phyloP scores from a whole-genome alignment of 2,329 filamentous ascomycete species.

The Zelopaecilomyces penicillatus region DNA sequence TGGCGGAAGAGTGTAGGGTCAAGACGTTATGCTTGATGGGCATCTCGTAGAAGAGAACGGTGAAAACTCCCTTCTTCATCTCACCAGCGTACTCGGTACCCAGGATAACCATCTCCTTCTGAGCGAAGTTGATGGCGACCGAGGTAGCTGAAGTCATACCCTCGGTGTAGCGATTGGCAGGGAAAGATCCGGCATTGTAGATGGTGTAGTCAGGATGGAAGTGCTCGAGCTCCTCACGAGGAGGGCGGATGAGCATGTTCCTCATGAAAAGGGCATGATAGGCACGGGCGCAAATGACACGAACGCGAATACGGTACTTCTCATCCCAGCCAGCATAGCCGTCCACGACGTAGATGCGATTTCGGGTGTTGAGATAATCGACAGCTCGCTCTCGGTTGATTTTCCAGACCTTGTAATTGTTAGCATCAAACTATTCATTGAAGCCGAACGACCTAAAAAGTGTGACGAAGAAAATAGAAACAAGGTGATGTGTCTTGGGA shows the following conservation, averaged over 20 bases:
- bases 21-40: slow-evolving; percentile 99
- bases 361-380: slow-evolving; percentile 98
- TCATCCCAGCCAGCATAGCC: slow-evolving; percentile 97
- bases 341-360: slow-evolving; percentile 97
- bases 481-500: no score
- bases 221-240: slow-evolving; percentile 82
- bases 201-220: slow-evolving; percentile 99
- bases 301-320: slow-evolving; percentile 94
- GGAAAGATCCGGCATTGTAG: slow-evolving; percentile 98
- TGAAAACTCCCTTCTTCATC: slow-evolving; percentile 93
- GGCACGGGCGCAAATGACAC: slow-evolving; percentile 95
- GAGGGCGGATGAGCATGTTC: slow-evolving; percentile 98
- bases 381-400: slow-evolving; percentile 99
- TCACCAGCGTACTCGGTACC: slow-evolving; percentile 92
- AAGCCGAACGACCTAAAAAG: no score
- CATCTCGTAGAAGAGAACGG: slow-evolving; percentile 99
- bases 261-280: slow-evolving; percentile 99
- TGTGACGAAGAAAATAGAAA: no score
- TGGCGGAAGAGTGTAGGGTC: slow-evolving; percentile 96
- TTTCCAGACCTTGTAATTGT: slow-evolving; percentile 76
- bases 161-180: slow-evolving; percentile 93
- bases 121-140: slow-evolving; percentile 96
- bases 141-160: slow-evolving; percentile 99
- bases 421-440: slow-evolving; percentile 12
- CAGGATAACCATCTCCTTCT: slow-evolving; percentile 99